phyloP scores from a whole-genome alignment of 1,284 basidiomycete species.

The Ustilago esculenta region DNA sequence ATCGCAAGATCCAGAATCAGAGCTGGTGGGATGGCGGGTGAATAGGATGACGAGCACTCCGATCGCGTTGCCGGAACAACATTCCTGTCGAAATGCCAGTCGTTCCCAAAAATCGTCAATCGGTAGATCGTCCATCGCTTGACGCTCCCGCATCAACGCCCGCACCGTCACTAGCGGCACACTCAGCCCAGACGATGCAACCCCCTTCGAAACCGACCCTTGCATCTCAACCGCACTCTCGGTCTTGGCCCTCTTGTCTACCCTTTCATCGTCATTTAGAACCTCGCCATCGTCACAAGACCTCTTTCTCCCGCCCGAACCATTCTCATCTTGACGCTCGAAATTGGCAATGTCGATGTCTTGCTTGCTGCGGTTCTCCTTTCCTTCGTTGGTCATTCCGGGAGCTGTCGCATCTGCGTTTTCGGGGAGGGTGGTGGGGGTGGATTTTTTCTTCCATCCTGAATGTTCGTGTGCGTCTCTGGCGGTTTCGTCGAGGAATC shows the following conservation, averaged over 20 bases:
- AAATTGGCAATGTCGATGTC: constrained; percentile 2
- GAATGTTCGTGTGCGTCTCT: constrained; percentile 60
- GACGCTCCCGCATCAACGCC: constrained; percentile 51
- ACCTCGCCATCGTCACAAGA: not conserved
- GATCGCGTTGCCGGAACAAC: constrained; percentile 63
- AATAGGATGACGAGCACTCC: constrained; percentile 60
- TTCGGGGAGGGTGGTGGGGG: not conserved
- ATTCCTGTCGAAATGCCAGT: constrained; percentile 65
- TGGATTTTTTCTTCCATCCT: constrained; percentile 39
- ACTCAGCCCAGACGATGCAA: not conserved
- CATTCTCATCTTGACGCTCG: not conserved
- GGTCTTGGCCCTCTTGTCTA: constrained; percentile 13
- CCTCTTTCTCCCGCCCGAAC: not conserved
- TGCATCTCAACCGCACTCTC: too few species aligned
- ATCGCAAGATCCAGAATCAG: not conserved
- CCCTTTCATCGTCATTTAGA: not conserved
- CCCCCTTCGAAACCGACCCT: too few species aligned
- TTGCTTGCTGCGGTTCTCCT: constrained; percentile 10
- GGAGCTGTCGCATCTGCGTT: not conserved
- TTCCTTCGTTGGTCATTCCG: constrained; percentile 8
- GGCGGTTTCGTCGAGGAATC: constrained; percentile 63
- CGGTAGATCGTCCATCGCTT: constrained; percentile 53
- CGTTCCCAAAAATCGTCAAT: constrained; percentile 64
- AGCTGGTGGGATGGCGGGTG: constrained; percentile 13
- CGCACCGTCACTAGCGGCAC: constrained; percentile 41